Conservation (phyloP, 2,329 filamentous ascomycete genomes). For the Colletotrichum tofieldiae region DNA sequence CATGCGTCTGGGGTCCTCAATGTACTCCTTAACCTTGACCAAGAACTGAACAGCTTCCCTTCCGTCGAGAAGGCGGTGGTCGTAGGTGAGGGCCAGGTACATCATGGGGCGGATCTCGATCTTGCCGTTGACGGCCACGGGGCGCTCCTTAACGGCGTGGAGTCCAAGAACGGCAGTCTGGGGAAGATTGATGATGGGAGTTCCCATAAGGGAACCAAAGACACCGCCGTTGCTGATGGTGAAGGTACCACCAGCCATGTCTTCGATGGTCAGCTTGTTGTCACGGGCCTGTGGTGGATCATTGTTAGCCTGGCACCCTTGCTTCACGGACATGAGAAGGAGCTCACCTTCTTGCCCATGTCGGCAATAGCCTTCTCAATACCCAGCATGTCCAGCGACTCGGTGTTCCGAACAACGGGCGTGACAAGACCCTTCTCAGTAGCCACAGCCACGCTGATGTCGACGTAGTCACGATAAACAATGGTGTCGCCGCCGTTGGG, state of each 20-base stretch:
- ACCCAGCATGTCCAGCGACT: slow-evolving; percentile 87
- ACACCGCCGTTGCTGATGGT: slow-evolving; percentile 98
- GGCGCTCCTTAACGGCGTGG: slow-evolving; percentile 96
- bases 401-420: slow-evolving; percentile 94
- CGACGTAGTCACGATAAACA: slow-evolving; percentile 97
- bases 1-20: slow-evolving; percentile 96
- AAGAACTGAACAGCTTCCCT: slow-evolving; percentile 97
- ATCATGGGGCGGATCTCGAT: slow-evolving; percentile 99
- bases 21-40: slow-evolving; percentile 97
- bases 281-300: slow-evolving; percentile 80
- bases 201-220: slow-evolving; percentile 97
- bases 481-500: slow-evolving; percentile 96
- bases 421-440: slow-evolving; percentile 98
- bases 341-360: slow-evolving; percentile 89
- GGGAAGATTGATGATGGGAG: slow-evolving; percentile 97
- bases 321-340: neutral
- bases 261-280: slow-evolving; percentile 97
- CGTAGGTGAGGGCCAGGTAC: slow-evolving; percentile 98
- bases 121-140: slow-evolving; percentile 92
- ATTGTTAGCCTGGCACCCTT: slow-evolving; percentile 25
- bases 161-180: slow-evolving; percentile 94
- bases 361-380: slow-evolving; percentile 95
- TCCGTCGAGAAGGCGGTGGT: slow-evolving; percentile 95
- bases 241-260: slow-evolving; percentile 98
- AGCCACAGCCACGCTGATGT: slow-evolving; percentile 96